Base-by-base conservation (phyloP, 2,329 filamentous ascomycete genomes). In the Hypoxylon sp. region DNA sequence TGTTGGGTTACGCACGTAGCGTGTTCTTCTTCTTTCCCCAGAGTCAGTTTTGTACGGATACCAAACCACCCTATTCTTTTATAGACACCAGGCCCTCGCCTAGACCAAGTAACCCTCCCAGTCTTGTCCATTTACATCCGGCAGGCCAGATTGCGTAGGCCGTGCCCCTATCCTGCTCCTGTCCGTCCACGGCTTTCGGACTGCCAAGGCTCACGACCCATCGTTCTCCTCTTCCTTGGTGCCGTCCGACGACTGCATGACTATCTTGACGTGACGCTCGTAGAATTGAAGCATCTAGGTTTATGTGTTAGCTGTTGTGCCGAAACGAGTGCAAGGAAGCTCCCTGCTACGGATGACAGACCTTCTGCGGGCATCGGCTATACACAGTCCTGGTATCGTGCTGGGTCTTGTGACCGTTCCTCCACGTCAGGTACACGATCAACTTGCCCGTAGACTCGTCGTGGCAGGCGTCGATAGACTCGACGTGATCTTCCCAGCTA, bases 291-390 rank as follows among this genome's bases (percentile, higher is more conserved):
- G 75, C 80, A 86, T 86, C 83, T 86, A 48, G 4, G 18, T 18
- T 31, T 23, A 47, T 10, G 10, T 49, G 33, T 47, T 31, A 61
- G 51, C 31, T 7, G 26, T 9, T 40, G 54, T 2, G 29, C 33
- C 8, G 3, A 24, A 27, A n/a, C n/a, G n/a, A n/a, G n/a, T n/a
- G n/a, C n/a, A n/a, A 13, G n/a, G 2, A 27, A 5, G 11, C 55
- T 31, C 18, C 10, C 4, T 40, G 4, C 13, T 24, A 17, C 21
- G 40, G 42, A 20, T 11, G 45, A 58, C 76, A 53, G 72, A 89
- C 88, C 81, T 88, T 90, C 70, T 94, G 90, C 0, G 91, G 91
- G 65, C 89, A 92, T 66, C 91, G 88, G 68, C 86, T 82, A 67
- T 93, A 90, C 6, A 92, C 82, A 11, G 87, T 81, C 17, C 79